Conservation (phyloP, 345 rosid species). For the Pelargonium nanum region DNA sequence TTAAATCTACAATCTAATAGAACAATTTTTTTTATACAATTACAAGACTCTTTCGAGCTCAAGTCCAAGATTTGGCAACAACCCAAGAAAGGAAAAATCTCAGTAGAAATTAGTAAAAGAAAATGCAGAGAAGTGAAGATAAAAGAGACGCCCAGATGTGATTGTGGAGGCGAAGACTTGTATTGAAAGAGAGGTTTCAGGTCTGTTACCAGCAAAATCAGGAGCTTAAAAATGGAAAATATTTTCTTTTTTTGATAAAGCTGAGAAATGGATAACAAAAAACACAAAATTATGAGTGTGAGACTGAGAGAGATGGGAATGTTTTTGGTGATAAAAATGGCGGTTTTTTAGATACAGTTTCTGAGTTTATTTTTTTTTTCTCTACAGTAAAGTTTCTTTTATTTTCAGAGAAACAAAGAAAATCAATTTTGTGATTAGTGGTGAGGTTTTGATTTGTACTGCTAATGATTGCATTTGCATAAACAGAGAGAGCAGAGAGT, state of each 20-base stretch:
- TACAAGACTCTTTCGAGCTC: constrained; percentile 9
- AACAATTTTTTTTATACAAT: not conserved
- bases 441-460: not conserved
- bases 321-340: constrained; percentile 4
- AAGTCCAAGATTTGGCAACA: constrained; percentile 43
- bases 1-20: constrained; percentile 5
- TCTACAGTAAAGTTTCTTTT: too few species aligned
- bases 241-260: too few species aligned
- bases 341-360: constrained; percentile 1
- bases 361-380: not conserved
- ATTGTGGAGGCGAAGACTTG: constrained; percentile 33
- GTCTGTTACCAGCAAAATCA: constrained; percentile 1
- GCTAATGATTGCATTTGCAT: constrained; percentile 13
- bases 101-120: too few species aligned
- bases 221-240: constrained; percentile 1
- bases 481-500: not conserved
- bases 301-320: not conserved
- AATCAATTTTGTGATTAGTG: not conserved
- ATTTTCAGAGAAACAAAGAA: too few species aligned
- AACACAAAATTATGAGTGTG: not conserved
- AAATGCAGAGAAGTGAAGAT: constrained; percentile 7
- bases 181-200: constrained; percentile 64
- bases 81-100: constrained; percentile 39
- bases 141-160: constrained; percentile 1
- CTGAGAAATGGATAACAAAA: too few species aligned